A percentile compares a stretch with the other conserved stretches of the same genome.
phyloP scores from a whole-genome alignment of 768 basidiomycete species.

The Mycena pura region DNA sequence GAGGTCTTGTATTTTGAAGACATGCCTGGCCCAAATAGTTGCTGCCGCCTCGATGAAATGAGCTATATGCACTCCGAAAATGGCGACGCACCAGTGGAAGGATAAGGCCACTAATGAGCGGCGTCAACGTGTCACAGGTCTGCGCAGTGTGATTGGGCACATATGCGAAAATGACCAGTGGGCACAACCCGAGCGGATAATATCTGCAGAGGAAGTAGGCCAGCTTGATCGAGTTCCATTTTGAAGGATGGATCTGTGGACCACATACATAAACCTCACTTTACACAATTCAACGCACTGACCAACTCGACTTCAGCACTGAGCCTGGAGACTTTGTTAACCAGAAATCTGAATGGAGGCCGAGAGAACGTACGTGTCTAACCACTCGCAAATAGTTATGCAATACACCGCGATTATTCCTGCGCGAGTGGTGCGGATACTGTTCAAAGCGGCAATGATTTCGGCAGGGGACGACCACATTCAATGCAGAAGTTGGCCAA shows the following conservation, averaged over 20 bases:
- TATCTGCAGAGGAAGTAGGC: constrained; percentile 51
- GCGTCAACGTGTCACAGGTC: constrained; percentile 38
- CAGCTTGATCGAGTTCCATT: constrained; percentile 47
- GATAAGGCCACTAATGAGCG: constrained; percentile 40
- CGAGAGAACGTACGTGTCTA: constrained; percentile 38
- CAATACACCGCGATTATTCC: constrained; percentile 40
- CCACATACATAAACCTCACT: background rate
- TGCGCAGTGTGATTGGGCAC: constrained; percentile 40
- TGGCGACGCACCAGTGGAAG: constrained; percentile 40
- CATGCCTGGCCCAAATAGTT: constrained; percentile 49
- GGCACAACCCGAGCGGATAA: constrained; percentile 46
- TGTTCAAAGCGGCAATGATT: background rate
- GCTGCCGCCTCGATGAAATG: constrained; percentile 31
- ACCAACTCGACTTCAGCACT: constrained; percentile 43
- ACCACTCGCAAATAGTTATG: constrained; percentile 44
- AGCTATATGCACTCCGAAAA: background rate
- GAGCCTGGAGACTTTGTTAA: constrained; percentile 31
- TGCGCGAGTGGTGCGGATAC: constrained; percentile 36
- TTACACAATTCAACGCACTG: constrained; percentile 9
- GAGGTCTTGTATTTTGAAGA: background rate
- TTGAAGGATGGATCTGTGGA: constrained; percentile 43
- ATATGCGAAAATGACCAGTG: constrained; percentile 45
- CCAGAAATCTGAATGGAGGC: background rate
- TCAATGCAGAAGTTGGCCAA: background rate
- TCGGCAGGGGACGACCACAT: background rate